Evolutionary conservation across 2,329 filamentous ascomycete species (phyloP).

Genomic region (Fusarium sp.): DNA sequence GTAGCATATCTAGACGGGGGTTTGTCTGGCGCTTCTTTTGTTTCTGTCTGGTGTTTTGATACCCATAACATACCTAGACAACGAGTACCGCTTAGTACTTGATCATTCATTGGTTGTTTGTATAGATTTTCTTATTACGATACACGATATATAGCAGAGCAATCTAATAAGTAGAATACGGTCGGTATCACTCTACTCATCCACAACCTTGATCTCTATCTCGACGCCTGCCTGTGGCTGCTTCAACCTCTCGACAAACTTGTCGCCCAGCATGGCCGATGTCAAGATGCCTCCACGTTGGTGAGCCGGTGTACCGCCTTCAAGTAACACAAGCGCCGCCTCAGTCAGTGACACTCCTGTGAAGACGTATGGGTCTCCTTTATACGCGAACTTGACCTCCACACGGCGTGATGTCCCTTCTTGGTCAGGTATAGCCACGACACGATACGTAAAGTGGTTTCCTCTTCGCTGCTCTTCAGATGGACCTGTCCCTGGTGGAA

Average conservation of each 20-base stretch:
- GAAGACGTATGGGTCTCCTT: constrained; percentile 32
- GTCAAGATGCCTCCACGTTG: constrained; percentile 32
- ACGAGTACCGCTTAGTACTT: constrained; percentile 19
- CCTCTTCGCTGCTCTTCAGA: constrained; percentile 17
- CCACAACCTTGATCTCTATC: constrained; percentile 20
- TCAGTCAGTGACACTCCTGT: constrained; percentile 34
- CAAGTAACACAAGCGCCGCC: constrained; percentile 30
- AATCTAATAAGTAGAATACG: constrained; percentile 1
- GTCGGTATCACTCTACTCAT: neutral
- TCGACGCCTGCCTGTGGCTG: constrained; percentile 10
- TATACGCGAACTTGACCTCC: constrained; percentile 27
- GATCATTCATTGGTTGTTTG: constrained; percentile 1
- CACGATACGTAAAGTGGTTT: constrained; percentile 29
- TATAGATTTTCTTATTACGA: constrained; percentile 19
- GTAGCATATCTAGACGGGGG: constrained; percentile 6
- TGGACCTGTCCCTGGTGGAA: constrained; percentile 32
- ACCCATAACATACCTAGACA: constrained; percentile 34
- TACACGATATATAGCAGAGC: constrained; percentile 15
- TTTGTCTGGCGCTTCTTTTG: constrained; percentile 7
- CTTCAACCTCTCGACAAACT: constrained; percentile 22
- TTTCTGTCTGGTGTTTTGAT: constrained; percentile 35
- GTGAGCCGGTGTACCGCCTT: constrained; percentile 19
- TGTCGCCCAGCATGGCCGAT: constrained; percentile 29
- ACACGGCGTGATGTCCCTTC: neutral
- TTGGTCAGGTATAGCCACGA: constrained; percentile 22